Evolutionary conservation across 768 basidiomycete genomes (phyloP).

Genomic region (Podaxis sp.): DNA sequence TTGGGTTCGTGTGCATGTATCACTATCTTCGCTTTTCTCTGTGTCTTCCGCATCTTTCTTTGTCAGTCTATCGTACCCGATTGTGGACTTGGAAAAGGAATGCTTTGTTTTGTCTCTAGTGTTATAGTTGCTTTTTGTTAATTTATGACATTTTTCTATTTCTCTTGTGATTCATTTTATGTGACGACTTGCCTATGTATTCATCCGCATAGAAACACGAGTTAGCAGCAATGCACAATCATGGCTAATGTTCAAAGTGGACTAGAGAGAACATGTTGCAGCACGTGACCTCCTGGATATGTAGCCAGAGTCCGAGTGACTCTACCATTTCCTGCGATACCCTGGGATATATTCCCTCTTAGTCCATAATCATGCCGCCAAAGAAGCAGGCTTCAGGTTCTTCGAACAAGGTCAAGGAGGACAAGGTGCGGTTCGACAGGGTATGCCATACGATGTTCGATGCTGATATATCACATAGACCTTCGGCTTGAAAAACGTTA

Average conservation of each 20-base stretch:
- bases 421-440: slow-evolving; percentile 53
- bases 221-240: neutral
- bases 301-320: neutral
- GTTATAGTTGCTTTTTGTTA: slow-evolving; percentile 5
- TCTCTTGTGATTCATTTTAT: neutral
- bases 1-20: neutral
- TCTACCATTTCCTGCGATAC: neutral
- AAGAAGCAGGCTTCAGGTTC: slow-evolving; percentile 57
- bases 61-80: neutral
- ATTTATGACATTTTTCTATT: neutral
- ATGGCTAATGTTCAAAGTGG: neutral
- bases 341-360: neutral
- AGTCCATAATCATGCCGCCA: slow-evolving; percentile 58
- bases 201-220: neutral
- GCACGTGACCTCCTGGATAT: neutral
- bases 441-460: slow-evolving; percentile 19
- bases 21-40: neutral
- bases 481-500: slow-evolving; percentile 84
- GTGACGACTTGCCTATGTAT: neutral
- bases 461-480: slow-evolving; percentile 44
- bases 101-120: neutral
- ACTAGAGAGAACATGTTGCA: neutral
- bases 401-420: slow-evolving; percentile 73
- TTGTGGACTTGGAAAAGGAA: slow-evolving; percentile 10
- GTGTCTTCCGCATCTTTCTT: neutral